These are phyloP conservation scores for Xerocomellus intermedius DNA, from an alignment of 768 basidiomycete species.

Conservation along the genomic window DNA sequence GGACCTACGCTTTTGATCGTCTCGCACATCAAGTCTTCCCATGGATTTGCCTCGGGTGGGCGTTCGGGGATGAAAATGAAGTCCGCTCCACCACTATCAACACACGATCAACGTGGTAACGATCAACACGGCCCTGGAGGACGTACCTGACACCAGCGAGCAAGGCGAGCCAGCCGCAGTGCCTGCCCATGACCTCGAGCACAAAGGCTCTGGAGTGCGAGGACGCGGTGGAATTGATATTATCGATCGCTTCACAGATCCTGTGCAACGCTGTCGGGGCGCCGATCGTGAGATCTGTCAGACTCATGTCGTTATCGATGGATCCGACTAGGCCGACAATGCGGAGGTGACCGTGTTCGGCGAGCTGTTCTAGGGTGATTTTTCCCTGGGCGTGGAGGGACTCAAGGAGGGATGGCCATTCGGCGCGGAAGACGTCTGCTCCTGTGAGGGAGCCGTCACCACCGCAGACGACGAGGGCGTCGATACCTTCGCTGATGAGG, in stretches of 20 bases:
- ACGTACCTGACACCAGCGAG: constrained; percentile 86
- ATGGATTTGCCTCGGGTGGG: constrained; percentile 73
- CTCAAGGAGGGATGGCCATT: constrained; percentile 87
- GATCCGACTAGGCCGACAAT: constrained; percentile 99
- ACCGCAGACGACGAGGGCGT: constrained; percentile 95
- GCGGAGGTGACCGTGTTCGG: constrained; percentile 78
- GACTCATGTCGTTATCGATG: constrained; percentile 98
- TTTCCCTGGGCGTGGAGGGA: constrained; percentile 67
- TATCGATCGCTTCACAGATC: constrained; percentile 97
- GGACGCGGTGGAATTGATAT: constrained; percentile 94
- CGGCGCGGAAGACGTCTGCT: constrained; percentile 88
- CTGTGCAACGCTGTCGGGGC: constrained; percentile 93
- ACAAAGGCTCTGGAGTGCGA: constrained; percentile 98
- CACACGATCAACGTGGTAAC: constrained; percentile 8
- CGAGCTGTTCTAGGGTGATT: constrained; percentile 72
- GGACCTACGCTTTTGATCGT: constrained; percentile 70
- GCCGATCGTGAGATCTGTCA: constrained; percentile 97
- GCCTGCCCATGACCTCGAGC: constrained; percentile 98
- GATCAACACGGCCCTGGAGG: background rate
- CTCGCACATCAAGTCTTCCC: constrained; percentile 92
- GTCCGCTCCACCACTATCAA: constrained; percentile 79
- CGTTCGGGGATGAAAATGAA: constrained; percentile 97
- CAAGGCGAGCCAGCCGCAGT: constrained; percentile 98
- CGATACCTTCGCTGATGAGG: constrained; percentile 94
- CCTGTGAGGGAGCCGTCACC: constrained; percentile 97